Evolutionary conservation across 768 basidiomycete genomes (phyloP).

Genomic region (Symmetrospora coprosmae): DNA sequence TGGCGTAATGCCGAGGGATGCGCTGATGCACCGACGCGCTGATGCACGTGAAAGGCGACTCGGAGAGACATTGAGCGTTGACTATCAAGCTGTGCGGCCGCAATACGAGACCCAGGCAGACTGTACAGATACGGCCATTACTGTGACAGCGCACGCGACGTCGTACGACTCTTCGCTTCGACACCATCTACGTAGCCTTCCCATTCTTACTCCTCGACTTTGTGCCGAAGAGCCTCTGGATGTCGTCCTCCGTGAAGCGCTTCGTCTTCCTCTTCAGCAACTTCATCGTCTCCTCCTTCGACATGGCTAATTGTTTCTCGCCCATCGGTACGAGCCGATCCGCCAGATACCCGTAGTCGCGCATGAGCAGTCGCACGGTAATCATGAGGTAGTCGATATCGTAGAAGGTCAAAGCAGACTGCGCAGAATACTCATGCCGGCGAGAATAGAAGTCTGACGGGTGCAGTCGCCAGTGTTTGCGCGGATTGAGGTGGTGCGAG

Average conservation of each 20-base stretch:
- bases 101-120: too few relatives aligned
- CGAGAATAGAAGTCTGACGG: not conserved
- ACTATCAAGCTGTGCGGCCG: too few relatives aligned
- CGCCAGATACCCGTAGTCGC: constrained; percentile 5
- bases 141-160: too few relatives aligned
- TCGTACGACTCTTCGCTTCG: too few relatives aligned
- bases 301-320: not conserved
- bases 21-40: too few relatives aligned
- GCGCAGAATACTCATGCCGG: not conserved
- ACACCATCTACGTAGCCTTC: too few relatives aligned
- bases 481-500: constrained; percentile 11
- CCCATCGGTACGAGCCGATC: not conserved
- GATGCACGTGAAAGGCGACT: too few relatives aligned
- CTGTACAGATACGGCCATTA: too few relatives aligned
- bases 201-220: too few relatives aligned
- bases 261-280: not conserved
- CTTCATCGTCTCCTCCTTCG: not conserved
- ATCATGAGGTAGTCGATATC: constrained; percentile 16
- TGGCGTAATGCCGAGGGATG: too few relatives aligned
- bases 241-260: constrained; percentile 3
- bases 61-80: too few relatives aligned
- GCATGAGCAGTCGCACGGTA: constrained; percentile 1
- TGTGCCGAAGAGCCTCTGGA: not conserved
- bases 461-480: constrained; percentile 10
- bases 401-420: constrained; percentile 2